Conservation (phyloP, 345 rosid genomes). For the Fremontodendron californicum region DNA sequence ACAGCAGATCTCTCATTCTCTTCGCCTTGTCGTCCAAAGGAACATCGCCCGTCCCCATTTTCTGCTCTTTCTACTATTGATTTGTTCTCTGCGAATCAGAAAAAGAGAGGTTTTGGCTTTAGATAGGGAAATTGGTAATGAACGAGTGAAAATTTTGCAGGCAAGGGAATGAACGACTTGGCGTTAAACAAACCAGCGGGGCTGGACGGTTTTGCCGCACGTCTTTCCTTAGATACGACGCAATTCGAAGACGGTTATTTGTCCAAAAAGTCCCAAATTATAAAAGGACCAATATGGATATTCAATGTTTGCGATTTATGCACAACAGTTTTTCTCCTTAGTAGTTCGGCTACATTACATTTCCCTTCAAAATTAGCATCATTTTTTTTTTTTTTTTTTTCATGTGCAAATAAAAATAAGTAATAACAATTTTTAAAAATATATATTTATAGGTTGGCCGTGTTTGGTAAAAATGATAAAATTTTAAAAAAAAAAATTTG, state of each 20-base stretch:
- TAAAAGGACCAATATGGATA: background rate
- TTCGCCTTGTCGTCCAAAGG: constrained; percentile 97
- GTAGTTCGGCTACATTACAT: too few species aligned
- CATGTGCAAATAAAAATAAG: too few species aligned
- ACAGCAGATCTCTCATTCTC: constrained; percentile 97
- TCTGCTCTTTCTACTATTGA: background rate
- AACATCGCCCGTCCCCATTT: constrained; percentile 60
- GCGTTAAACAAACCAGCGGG: background rate
- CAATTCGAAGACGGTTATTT: background rate
- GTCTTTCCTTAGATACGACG: background rate
- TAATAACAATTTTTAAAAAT: too few species aligned
- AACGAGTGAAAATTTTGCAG: background rate
- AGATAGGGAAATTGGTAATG: background rate
- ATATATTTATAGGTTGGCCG: too few species aligned
- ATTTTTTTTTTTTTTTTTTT: too few species aligned
- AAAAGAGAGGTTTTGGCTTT: background rate
- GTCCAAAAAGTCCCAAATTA: background rate
- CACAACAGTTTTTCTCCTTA: too few species aligned
- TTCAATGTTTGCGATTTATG: too few species aligned
- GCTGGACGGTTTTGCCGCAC: background rate
- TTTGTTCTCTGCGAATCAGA: background rate
- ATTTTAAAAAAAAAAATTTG: too few species aligned
- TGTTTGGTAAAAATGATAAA: too few species aligned
- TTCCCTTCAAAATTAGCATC: too few species aligned
- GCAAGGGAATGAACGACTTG: background rate